Percentiles rank a stretch among this genome's conserved stretches.
These are phyloP conservation scores for Podaxis mareebaensis DNA, from an alignment of 768 basidiomycete species.

Conservation along the genomic window DNA sequence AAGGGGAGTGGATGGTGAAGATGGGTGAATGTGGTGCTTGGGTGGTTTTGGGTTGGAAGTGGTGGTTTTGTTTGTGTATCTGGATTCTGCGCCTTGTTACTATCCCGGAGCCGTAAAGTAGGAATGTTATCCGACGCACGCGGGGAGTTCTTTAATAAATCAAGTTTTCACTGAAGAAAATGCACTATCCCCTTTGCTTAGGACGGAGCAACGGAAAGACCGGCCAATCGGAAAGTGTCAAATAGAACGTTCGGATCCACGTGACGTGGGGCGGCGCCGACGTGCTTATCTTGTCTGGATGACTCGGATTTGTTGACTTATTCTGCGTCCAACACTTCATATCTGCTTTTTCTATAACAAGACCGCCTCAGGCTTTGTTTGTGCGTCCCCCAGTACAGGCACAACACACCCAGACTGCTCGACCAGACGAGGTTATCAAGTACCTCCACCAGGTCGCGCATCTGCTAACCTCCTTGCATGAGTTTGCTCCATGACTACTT, in stretches of 20 bases:
- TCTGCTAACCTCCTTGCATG: conserved; percentile 50
- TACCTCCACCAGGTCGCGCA: neutral
- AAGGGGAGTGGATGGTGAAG: conserved; percentile 37
- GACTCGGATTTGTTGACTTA: neutral
- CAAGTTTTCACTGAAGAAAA: too few species aligned
- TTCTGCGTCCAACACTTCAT: neutral
- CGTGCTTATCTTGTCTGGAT: neutral
- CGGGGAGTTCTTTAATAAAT: too few species aligned
- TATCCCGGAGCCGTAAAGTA: too few species aligned
- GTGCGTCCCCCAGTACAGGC: neutral
- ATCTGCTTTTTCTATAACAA: neutral
- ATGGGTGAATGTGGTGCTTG: neutral
- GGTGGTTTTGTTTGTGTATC: too few species aligned
- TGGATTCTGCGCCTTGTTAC: too few species aligned
- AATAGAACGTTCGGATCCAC: neutral
- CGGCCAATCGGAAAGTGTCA: neutral
- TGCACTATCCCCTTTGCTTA: too few species aligned
- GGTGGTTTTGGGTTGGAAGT: too few species aligned
- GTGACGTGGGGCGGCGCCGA: neutral
- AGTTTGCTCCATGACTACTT: conserved; percentile 81
- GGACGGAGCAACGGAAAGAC: neutral
- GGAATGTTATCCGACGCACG: too few species aligned
- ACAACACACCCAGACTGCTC: neutral
- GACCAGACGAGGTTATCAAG: conserved; percentile 3
- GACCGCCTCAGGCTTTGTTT: neutral